Base-by-base conservation (phyloP, 192 early-diverging fungal species). In the Kickxella alabastrina region DNA sequence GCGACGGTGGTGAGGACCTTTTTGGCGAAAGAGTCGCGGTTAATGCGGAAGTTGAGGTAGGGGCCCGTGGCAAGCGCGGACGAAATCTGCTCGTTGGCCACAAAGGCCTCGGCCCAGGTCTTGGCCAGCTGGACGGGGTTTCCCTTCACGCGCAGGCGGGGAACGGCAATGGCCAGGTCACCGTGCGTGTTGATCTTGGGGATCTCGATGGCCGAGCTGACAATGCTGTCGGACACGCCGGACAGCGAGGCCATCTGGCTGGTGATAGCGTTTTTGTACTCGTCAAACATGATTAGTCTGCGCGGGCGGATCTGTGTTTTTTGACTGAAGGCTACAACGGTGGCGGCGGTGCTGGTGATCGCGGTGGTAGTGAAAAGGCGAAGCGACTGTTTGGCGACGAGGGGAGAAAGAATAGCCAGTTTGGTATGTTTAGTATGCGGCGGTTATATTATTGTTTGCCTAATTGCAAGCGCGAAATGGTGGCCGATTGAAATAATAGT, bases 41-140 rank as follows among this genome's bases (percentile, higher is more conserved):
- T 79, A 53, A 89, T 70, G 45, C 73, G 75, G 68, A 90, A 90
- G 80, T 89, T 90, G 55, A 91, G 51, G 65, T 88, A 91, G 27
- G 83, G 84, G 14, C 87, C 87, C 29, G 72, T 69, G 40, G 83
- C 76, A 43, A 68, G 59, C 13, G 68, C 79, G 14, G 54, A 58
- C 2, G 68, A 60, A 37, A 91, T 79, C 37, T 64, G 69, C 15
- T 81, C 64, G 62, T 83, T 81, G 24, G 76, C 49, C 59, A 75
- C 55, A 71, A 88, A 87, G 71, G 81, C 70, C 24, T 75, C 83
- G 25, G 79, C 83, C 75, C 80, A 82, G 8, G 79, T 67, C 54
- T 81, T 70, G 10, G 86, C 85, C 37, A 84, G 51, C 25, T 77
- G 76, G n/a, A 58, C 60, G 2, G 88, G 88, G 70, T 84, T 86